Evolutionary conservation across 2,329 filamentous ascomycete species (phyloP), one percentile per base, ranked within the genome.

Genomic region (Fusarium succisae): DNA sequence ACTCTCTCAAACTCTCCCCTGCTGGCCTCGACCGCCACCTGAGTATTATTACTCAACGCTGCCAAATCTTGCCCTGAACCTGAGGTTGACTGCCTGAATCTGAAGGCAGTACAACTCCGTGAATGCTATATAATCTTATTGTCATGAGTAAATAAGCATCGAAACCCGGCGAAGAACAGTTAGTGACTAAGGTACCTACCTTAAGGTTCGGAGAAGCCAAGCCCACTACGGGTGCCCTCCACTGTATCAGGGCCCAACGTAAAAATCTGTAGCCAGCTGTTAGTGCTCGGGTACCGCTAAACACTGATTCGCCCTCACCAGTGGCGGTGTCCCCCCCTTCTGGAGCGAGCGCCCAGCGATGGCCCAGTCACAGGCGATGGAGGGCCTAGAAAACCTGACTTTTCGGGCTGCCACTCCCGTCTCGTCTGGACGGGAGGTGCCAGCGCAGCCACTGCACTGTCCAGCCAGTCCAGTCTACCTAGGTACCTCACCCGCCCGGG

Each of bases 381-480:
- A 66, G 66, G 60, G 64, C 63, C 74, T 67, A 64, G 66, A 77
- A 79, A 78, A 73, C 78, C 77, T 78, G 78, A 80, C 77, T 80
- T 80, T 80, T 80, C 77, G 73, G 79, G 77, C 79, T 77, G 74
- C 77, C 63, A 72, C 55, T 54, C 48, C 30, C 17, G n/a, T 53
- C 30, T 35, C 48, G 48, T 51, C 35, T 54, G 20, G 51, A 28
- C 61, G 69, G 51, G 24, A 54, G 66, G 70, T 72, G 76, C 74
- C 69, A 70, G 63, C 65, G 70, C 70, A 76, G 76, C 66, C 58
- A 54, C 32, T 53, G 24, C 57, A 39, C 32, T 37, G 24, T 28
- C 35, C 17, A 37, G 62, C 72, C n/a, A 51, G 18, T 24, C 24
- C 30, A 64, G 73, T 54, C 32, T 35, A 35, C 14, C 14, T 35